Base-by-base conservation (phyloP, 2,329 filamentous ascomycete genomes). In the Incumbomyces delicatus region DNA sequence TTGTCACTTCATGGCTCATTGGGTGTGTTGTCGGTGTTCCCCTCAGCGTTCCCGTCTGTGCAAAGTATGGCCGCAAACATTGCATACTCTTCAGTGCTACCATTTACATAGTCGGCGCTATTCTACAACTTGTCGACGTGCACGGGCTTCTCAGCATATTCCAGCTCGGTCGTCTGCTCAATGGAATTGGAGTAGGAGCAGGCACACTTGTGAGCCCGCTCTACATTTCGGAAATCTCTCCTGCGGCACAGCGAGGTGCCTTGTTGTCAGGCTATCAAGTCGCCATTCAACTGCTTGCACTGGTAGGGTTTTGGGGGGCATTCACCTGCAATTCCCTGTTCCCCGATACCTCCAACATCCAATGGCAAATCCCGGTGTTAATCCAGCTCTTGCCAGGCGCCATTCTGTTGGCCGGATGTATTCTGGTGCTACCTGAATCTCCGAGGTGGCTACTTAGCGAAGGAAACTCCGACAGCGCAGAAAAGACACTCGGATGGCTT, bases 381-480 rank as follows among this genome's bases (percentile, higher is more conserved):
- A 61, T 76, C 8, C 73, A 77, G 57, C 70, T 75, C 46, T 62
- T 76, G 1, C 73, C 73, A 0, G 73, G 72, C 13, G 65, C 64
- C 0, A 53, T 75, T n/a, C 67, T 77, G 43, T 55, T 77, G 8
- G 54, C 65, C 2, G 72, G 72, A 1, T 36, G 36, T 18, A 65
- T 76, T 12, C 55, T 73, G 37, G 75, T 75, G 58, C 64, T 74
- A 38, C 73, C 72, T 44, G 73, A 76, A 49, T 71, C 67, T 2
- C 71, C 74, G 1, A 68, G 73, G 14, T 76, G 72, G 71, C 64
- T 76, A n/a, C 68, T 72, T 13, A 69, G 71, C 54, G 70, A 75
- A 61, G 69, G 69, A 46, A 65, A 67, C 2, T 59, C 68, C 14
- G 60, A 66, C 3, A 68, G 72, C 16, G 73, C 73, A 1, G 63